Evolutionary conservation across 1,284 basidiomycete genomes (phyloP).

Genomic region (Gomphus sp.): DNA sequence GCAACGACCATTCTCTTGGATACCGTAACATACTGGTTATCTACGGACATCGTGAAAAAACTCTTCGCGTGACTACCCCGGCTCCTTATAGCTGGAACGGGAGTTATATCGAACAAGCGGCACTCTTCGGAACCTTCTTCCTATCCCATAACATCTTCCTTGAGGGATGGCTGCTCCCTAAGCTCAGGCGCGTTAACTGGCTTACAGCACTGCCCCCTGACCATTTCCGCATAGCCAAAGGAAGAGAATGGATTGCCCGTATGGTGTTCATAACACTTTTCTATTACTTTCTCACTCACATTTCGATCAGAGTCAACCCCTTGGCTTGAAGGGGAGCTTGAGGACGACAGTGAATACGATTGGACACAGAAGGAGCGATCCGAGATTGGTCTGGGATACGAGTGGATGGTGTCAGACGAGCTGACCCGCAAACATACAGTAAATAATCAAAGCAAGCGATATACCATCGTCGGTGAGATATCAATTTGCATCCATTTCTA

Average conservation of each 20-base stretch:
- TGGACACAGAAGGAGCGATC: not conserved
- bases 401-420: not conserved
- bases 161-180: not conserved
- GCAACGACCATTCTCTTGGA: too few relatives aligned
- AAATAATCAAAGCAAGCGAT: not conserved
- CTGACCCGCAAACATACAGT: not conserved
- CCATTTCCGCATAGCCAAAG: not conserved
- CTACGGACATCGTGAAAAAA: not conserved
- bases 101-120: not conserved
- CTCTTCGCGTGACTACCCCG: not conserved
- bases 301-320: not conserved
- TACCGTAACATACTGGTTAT: not conserved
- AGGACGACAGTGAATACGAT: not conserved
- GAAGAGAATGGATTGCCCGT: not conserved
- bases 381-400: not conserved
- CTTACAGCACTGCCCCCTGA: not conserved
- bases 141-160: not conserved
- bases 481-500: not conserved
- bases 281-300: not conserved
- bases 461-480: not conserved
- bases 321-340: not conserved
- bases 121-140: not conserved
- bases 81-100: not conserved
- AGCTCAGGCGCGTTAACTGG: not conserved
- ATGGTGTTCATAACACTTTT: not conserved